Conservation (phyloP, 2,329 filamentous ascomycete species). For the Mariannaea sp. region DNA sequence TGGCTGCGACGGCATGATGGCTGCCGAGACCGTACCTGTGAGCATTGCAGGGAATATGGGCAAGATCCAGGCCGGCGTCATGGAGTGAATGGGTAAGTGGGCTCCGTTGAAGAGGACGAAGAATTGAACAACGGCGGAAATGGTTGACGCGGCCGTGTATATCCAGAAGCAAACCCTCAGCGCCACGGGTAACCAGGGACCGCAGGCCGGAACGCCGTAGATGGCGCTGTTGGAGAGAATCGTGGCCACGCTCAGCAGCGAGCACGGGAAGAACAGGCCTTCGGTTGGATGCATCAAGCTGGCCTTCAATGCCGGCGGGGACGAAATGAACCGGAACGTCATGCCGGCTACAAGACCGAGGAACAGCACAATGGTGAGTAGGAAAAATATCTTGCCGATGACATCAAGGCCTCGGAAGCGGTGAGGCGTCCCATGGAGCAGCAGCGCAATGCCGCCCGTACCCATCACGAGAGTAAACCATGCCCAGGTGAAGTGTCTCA, state of each 20-base stretch:
- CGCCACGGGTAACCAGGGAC: conserved; percentile 53
- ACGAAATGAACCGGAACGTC: conserved; percentile 60
- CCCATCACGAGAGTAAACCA: conserved; percentile 44
- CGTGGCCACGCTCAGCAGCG: conserved; percentile 67
- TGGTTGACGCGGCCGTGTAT: conserved; percentile 47
- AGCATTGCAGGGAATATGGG: conserved; percentile 40
- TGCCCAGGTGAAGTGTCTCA: conserved; percentile 39
- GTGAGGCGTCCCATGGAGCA: conserved; percentile 46
- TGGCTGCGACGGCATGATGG: conserved; percentile 33
- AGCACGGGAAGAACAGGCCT: conserved; percentile 66
- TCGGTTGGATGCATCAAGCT: conserved; percentile 54
- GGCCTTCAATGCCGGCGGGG: conserved; percentile 60
- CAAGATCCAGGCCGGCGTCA: conserved; percentile 39
- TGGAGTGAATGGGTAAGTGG: conserved; percentile 34
- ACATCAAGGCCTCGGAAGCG: conserved; percentile 52
- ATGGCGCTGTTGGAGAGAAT: conserved; percentile 67
- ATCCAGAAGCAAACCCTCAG: conserved; percentile 58
- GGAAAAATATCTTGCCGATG: conserved; percentile 54
- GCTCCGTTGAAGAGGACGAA: conserved; percentile 40
- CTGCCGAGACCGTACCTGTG: conserved; percentile 33
- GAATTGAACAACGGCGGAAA: conserved; percentile 35
- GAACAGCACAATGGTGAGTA: conserved; percentile 57
- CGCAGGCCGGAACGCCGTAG: conserved; percentile 59
- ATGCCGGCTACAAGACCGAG: conserved; percentile 57
- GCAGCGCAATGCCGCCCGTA: conserved; percentile 40